phyloP scores from a whole-genome alignment of 2,329 filamentous ascomycete genomes.

The Trichoderma hamatum region DNA sequence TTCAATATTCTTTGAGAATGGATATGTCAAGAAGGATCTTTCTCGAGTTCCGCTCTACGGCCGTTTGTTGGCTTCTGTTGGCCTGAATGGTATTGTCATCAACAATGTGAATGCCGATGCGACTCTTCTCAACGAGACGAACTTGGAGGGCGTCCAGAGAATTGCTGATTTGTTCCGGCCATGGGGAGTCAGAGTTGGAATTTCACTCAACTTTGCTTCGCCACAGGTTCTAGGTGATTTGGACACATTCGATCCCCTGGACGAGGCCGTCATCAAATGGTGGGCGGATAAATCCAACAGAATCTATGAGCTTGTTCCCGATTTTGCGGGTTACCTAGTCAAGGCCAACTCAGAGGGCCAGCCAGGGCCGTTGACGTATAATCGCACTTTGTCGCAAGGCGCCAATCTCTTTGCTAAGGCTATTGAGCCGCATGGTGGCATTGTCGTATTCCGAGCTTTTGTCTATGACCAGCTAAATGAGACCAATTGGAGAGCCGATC shows the following conservation, averaged over 20 bases:
- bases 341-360: constrained; percentile 76
- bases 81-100: constrained; percentile 67
- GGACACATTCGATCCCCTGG: constrained; percentile 66
- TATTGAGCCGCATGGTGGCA: constrained; percentile 59
- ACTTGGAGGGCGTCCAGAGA: constrained; percentile 62
- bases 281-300: constrained; percentile 63
- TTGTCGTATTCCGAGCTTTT: constrained; percentile 73
- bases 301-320: constrained; percentile 64
- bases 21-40: constrained; percentile 57
- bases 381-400: constrained; percentile 68
- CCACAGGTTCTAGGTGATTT: constrained; percentile 58
- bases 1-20: constrained; percentile 69
- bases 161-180: constrained; percentile 69
- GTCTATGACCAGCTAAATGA: constrained; percentile 64
- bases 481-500: constrained; percentile 65
- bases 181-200: constrained; percentile 66
- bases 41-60: constrained; percentile 65
- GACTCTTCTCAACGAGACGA: constrained; percentile 55
- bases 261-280: constrained; percentile 61
- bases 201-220: constrained; percentile 70
- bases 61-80: constrained; percentile 66
- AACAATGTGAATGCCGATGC: constrained; percentile 75
- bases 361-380: constrained; percentile 69
- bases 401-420: constrained; percentile 69
- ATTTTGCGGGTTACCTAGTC: constrained; percentile 69